Conservation (phyloP, 2,329 filamentous ascomycete genomes). For the Ceratocystis albifundus region DNA sequence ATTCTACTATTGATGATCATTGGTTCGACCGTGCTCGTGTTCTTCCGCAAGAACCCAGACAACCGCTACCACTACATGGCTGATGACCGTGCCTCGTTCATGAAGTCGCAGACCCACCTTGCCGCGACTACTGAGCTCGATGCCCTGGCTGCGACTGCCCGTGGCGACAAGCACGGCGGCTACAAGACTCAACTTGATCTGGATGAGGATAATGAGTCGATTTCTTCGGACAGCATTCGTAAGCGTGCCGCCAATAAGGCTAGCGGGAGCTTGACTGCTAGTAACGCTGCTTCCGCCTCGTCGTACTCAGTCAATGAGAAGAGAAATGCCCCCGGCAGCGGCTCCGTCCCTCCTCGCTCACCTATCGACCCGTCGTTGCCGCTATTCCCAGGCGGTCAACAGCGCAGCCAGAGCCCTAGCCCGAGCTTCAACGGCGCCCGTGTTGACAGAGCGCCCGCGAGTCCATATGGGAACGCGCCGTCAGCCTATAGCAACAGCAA, state of each 20-base stretch:
- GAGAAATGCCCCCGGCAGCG: not conserved
- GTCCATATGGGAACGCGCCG: constrained; percentile 29
- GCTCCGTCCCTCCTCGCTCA: constrained; percentile 28
- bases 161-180: constrained; percentile 59
- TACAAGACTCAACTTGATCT: constrained; percentile 31
- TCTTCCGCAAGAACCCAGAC: constrained; percentile 88
- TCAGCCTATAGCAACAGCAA: constrained; percentile 28
- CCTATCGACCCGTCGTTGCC: constrained; percentile 36
- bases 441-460: constrained; percentile 28
- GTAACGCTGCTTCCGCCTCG: constrained; percentile 25
- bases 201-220: constrained; percentile 35
- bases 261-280: constrained; percentile 28
- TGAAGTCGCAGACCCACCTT: constrained; percentile 85
- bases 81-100: constrained; percentile 90
- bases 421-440: constrained; percentile 24
- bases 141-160: constrained; percentile 75
- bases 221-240: constrained; percentile 33
- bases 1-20: constrained; percentile 71
- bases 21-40: constrained; percentile 51
- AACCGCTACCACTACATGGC: constrained; percentile 93
- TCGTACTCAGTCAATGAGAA: constrained; percentile 25
- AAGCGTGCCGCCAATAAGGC: constrained; percentile 30
- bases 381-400: constrained; percentile 33
- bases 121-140: constrained; percentile 72
- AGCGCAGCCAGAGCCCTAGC: constrained; percentile 30